phyloP scores from a whole-genome alignment of 108 stramenopile species.

The Pseudonitzschia delicatissima region DNA sequence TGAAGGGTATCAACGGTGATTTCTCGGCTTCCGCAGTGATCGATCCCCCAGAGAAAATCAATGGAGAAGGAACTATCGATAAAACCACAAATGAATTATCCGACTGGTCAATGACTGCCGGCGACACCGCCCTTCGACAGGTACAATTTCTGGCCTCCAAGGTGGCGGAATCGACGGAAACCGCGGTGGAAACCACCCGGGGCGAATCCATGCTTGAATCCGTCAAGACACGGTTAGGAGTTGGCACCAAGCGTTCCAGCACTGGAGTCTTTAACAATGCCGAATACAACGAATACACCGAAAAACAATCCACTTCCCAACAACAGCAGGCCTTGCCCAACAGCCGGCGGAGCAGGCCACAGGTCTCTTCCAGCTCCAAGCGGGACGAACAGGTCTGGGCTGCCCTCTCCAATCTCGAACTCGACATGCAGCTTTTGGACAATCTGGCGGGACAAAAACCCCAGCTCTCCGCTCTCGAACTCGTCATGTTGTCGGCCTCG shows the following conservation, averaged over 20 bases:
- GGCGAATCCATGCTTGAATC: not conserved
- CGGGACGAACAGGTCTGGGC: constrained; percentile 39
- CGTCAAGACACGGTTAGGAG: not conserved
- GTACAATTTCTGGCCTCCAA: constrained; percentile 33
- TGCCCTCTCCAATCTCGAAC: constrained; percentile 41
- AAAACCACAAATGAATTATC: not conserved
- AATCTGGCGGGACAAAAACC: constrained; percentile 55
- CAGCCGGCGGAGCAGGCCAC: not conserved
- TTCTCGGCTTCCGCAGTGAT: not conserved
- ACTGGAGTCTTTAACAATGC: constrained; percentile 10
- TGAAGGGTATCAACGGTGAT: not conserved
- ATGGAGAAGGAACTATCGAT: not conserved
- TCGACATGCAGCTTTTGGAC: constrained; percentile 67
- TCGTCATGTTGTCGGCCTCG: constrained; percentile 49
- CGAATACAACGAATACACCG: constrained; percentile 3
- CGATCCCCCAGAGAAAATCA: not conserved
- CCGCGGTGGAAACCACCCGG: not conserved
- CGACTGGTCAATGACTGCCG: constrained; percentile 16
- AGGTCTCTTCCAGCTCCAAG: constrained; percentile 4
- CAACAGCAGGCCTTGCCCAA: not conserved
- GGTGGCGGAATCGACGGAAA: constrained; percentile 21
- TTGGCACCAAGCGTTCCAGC: not conserved
- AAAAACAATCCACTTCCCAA: not conserved
- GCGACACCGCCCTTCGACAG: constrained; percentile 24
- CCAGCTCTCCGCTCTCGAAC: constrained; percentile 61